Evolutionary conservation across 1,139 yeast genomes (phyloP).

Genomic region (Lodderomyces metapsilosis): DNA sequence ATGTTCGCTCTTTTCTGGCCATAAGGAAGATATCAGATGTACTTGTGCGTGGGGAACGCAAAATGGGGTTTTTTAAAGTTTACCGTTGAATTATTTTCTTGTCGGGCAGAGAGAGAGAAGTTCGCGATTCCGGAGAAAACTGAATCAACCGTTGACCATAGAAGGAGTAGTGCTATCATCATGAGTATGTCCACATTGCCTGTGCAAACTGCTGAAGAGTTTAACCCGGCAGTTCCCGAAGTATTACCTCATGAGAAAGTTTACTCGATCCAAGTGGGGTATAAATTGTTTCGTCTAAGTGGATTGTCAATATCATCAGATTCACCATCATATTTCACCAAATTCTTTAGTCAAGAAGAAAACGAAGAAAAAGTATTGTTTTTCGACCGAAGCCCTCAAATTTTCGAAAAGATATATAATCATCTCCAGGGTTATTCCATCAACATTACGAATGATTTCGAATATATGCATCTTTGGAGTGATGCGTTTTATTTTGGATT

Average conservation of each 20-base stretch:
- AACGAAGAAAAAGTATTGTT: slow-evolving; percentile 51
- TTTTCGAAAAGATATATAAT: slow-evolving; percentile 62
- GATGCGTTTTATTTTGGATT: slow-evolving; percentile 76
- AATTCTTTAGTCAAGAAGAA: slow-evolving; percentile 37
- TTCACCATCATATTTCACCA: slow-evolving; percentile 63
- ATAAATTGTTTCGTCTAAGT: slow-evolving; percentile 54
- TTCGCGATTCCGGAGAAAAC: not conserved
- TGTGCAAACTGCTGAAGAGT: slow-evolving; percentile 18
- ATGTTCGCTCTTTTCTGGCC: slow-evolving; percentile 37
- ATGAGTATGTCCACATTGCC: slow-evolving; percentile 6
- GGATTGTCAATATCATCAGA: slow-evolving; percentile 88
- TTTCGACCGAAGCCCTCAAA: slow-evolving; percentile 73
- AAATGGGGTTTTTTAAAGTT: no score
- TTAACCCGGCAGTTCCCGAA: slow-evolving; percentile 53
- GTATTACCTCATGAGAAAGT: slow-evolving; percentile 63
- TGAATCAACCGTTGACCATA: no score
- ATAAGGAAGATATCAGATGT: slow-evolving; percentile 12
- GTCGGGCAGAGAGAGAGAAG: no score
- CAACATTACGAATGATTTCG: slow-evolving; percentile 54
- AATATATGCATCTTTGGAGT: slow-evolving; percentile 60
- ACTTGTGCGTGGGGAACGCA: no score
- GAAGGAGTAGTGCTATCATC: no score
- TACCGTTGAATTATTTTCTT: no score
- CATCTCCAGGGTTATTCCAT: slow-evolving; percentile 82
- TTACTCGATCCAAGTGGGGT: slow-evolving; percentile 74